Base-by-base conservation (phyloP, 2,329 filamentous ascomycete genomes). In the Paracorniculantispora psalliotae region DNA sequence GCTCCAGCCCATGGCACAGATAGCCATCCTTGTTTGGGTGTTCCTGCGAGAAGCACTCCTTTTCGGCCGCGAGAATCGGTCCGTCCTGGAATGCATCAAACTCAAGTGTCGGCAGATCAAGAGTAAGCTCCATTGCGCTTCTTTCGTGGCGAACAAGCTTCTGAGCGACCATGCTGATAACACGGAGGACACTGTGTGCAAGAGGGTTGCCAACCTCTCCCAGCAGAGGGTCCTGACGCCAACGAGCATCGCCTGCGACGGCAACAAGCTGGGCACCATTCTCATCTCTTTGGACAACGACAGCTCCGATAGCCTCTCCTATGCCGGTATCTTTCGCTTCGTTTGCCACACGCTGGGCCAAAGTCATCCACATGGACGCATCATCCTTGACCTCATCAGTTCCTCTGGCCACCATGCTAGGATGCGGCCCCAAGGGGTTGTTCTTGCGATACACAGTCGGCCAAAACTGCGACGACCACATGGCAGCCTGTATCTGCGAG, bases 1-100 rank as follows among this genome's bases (percentile, higher is more conserved):
- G 83, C 73, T 97, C 93, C 30, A 99, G 82, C 57, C 91, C 90
- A 65, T 96, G 91, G 75, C 93, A 97, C 21, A 99, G 85, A 71
- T 99, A 99, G 56, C 93, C 93, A 65, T 91, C 90, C 33, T 84
- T 82, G 63, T 80, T 83, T 43, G 82, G 83, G 67, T 87, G 88
- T 66, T 87, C 85, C 66, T 83, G 76, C 51, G 79, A 77, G 67
- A 86, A 90, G 62, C 87, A 82, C 57, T 75, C 70, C 62, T 78
- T 73, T 70, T 94, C 89, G 59, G 90, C 76, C 2, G 80, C 76
- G n/a, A 88, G 83, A 35, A 93, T 75, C 10, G 90, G 88, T 30
- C 77, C 75, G 68, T 90, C 87, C 67, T 85, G 82, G 68, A 91
- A 89, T 49, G 85, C 84, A 66, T 83, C 86, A 62, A 81, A 85